Percentiles rank a stretch among this genome's conserved stretches.
phyloP scores from a whole-genome alignment of 2,329 filamentous ascomycete species.

The Penicillium sp. region DNA sequence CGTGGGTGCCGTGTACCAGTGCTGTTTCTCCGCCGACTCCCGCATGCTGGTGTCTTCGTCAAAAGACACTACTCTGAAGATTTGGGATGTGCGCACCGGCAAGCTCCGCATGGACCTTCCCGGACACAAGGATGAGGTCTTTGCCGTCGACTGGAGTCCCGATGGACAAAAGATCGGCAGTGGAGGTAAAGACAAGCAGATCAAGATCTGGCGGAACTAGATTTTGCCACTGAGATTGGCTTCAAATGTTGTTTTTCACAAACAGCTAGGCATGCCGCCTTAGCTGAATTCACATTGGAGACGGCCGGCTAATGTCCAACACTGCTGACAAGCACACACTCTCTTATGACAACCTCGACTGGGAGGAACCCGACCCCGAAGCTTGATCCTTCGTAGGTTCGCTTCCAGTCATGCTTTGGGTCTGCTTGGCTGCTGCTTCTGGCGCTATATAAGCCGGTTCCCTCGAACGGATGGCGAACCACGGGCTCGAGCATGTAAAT shows the following conservation, averaged over 20 bases:
- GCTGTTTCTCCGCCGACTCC: slow-evolving; percentile 88
- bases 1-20: slow-evolving; percentile 88
- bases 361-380: not conserved
- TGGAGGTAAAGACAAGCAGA: slow-evolving; percentile 85
- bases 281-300: not conserved
- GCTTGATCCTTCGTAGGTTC: not conserved
- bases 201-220: slow-evolving; percentile 66
- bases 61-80: slow-evolving; percentile 91
- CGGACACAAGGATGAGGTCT: slow-evolving; percentile 90
- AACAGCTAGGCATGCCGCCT: not conserved
- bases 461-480: not conserved
- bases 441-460: not conserved
- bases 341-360: not conserved
- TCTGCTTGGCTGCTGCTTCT: not conserved
- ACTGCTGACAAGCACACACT: not conserved
- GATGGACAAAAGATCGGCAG: slow-evolving; percentile 87
- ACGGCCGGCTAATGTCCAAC: not conserved
- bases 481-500: not conserved
- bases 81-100: slow-evolving; percentile 86
- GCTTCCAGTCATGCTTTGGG: not conserved
- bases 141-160: slow-evolving; percentile 91
- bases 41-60: slow-evolving; percentile 83
- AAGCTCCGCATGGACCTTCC: slow-evolving; percentile 83
- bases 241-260: not conserved
- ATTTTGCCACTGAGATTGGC: slow-evolving; percentile 1